A percentile compares a stretch with the other conserved stretches of the same genome.
Conservation (phyloP, 441 rosid genomes). For the Erodium moschatum region DNA sequence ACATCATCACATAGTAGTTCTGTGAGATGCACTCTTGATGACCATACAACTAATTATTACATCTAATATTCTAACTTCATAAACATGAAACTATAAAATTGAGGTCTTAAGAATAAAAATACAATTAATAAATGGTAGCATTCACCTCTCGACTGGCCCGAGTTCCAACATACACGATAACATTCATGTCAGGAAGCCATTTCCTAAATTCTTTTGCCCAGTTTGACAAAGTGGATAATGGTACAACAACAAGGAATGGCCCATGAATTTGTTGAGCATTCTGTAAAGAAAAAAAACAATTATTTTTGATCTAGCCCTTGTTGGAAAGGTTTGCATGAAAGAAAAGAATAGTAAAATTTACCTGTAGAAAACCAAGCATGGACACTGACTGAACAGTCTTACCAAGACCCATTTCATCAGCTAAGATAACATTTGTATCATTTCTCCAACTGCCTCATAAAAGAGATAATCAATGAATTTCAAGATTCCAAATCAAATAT, state of each 20-base stretch:
- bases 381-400: conserved; percentile 99
- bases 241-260: conserved; percentile 97
- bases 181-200: conserved; percentile 94
- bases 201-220: conserved; percentile 99
- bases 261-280: conserved; percentile 94
- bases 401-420: conserved; percentile 99
- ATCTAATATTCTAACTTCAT: neutral
- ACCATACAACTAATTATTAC: neutral
- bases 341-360: conserved; percentile 22
- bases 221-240: conserved; percentile 90
- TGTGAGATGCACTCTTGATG: conserved; percentile 3
- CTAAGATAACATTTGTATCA: conserved; percentile 98
- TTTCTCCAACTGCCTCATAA: conserved; percentile 74
- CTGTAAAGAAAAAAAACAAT: conserved; percentile 33
- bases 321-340: conserved; percentile 8
- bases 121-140: neutral
- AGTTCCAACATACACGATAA: conserved; percentile 93
- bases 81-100: neutral
- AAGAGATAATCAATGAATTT: conserved; percentile 13
- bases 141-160: conserved; percentile 98
- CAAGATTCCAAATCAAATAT: neutral
- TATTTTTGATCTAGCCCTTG: neutral
- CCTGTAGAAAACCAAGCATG: conserved; percentile 99
- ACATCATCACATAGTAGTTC: neutral
- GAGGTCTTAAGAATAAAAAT: neutral